These are phyloP conservation scores for Pseudodiploospora longispora DNA, from an alignment of 2,329 filamentous ascomycete genomes.

Conservation along the genomic window DNA sequence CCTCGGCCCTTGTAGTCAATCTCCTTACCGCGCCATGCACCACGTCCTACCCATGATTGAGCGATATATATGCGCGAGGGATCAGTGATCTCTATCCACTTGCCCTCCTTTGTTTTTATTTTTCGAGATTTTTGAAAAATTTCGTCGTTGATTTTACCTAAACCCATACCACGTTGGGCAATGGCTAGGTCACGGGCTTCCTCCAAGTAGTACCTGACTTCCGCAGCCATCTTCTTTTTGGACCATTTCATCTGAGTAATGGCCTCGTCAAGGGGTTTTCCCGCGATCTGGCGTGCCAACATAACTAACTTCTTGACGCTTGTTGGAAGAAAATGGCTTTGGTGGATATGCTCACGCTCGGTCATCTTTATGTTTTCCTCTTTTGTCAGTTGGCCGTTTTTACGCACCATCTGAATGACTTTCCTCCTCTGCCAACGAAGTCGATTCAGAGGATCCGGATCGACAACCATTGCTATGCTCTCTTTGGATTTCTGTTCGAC, in stretches of 20 bases:
- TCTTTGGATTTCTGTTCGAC: constrained; percentile 32
- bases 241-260: constrained; percentile 92
- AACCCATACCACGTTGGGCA: constrained; percentile 75
- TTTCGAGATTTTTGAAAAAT: constrained; percentile 31
- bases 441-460: constrained; percentile 67
- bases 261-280: constrained; percentile 90
- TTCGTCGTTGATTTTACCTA: constrained; percentile 41
- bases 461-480: constrained; percentile 55
- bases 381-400: constrained; percentile 45
- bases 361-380: constrained; percentile 59
- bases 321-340: constrained; percentile 70
- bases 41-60: constrained; percentile 85
- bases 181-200: constrained; percentile 75
- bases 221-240: constrained; percentile 82
- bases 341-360: constrained; percentile 46
- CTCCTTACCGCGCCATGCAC: constrained; percentile 48
- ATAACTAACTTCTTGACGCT: constrained; percentile 86
- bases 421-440: constrained; percentile 76
- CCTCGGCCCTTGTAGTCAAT: constrained; percentile 72
- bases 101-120: constrained; percentile 69
- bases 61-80: constrained; percentile 82
- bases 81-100: constrained; percentile 61
- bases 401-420: constrained; percentile 66
- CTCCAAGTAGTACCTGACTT: constrained; percentile 72
- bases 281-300: constrained; percentile 78